phyloP scores from a whole-genome alignment of 1,284 basidiomycete genomes.

The Cutaneotrichosporon cutaneum region DNA sequence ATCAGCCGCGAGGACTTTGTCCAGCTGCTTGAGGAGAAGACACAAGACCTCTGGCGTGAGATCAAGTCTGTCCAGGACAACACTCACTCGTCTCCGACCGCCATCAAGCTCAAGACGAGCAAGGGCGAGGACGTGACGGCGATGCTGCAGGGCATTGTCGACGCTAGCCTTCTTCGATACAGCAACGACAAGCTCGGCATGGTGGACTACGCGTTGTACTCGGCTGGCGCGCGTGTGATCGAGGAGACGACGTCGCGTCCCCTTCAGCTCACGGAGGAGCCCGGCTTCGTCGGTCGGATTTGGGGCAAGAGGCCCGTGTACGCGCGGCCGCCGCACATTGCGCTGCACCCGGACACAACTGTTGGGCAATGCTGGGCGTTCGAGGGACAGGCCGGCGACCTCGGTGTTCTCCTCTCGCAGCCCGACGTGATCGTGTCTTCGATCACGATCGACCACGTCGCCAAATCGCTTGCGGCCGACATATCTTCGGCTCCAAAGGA shows the following conservation, averaged over 20 bases:
- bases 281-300: conserved; percentile 27
- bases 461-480: conserved; percentile 73
- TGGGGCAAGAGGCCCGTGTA: conserved; percentile 56
- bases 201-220: conserved; percentile 81
- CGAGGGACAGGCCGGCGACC: conserved; percentile 68
- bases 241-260: conserved; percentile 77
- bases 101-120: conserved; percentile 65
- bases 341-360: conserved; percentile 64
- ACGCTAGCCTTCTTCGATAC: conserved; percentile 62
- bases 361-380: conserved; percentile 91
- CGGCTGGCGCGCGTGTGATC: conserved; percentile 75
- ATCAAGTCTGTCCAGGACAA: conserved; percentile 37
- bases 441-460: conserved; percentile 83
- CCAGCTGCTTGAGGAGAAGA: conserved; percentile 30
- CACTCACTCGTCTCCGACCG: conserved; percentile 40
- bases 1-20: conserved; percentile 38
- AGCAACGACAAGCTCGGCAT: conserved; percentile 76
- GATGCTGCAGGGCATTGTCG: conserved; percentile 71
- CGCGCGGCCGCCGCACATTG: conserved; percentile 77
- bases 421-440: conserved; percentile 67
- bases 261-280: conserved; percentile 55
- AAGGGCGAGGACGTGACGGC: conserved; percentile 73
- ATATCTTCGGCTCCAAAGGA: conserved; percentile 74
- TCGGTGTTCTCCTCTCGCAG: conserved; percentile 74
- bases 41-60: conserved; percentile 7